Percentiles rank a stretch among this genome's conserved stretches.
phyloP scores from a whole-genome alignment of 345 rosid species.

The rapeseed (Brassica napus) region DNA sequence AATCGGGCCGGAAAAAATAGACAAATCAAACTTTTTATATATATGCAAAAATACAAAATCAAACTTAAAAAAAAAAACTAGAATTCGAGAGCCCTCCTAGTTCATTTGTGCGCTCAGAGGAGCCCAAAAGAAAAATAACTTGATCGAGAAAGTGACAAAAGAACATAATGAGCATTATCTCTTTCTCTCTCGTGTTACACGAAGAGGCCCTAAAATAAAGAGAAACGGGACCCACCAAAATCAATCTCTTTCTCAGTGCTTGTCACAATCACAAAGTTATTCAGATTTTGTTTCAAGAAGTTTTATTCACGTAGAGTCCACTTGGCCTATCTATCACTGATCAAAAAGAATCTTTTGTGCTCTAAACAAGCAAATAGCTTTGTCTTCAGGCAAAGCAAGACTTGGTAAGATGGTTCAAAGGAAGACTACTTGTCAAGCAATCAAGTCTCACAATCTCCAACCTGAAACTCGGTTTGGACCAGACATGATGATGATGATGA shows the following conservation, averaged over 20 bases:
- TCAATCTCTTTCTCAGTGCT: conserved; percentile 29
- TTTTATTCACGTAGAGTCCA: conserved; percentile 25
- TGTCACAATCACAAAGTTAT: conserved; percentile 21
- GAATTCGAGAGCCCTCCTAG: not conserved
- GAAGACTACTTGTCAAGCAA: conserved; percentile 52
- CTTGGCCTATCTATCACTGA: conserved; percentile 17
- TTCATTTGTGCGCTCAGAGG: conserved; percentile 6
- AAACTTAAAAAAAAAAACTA: not conserved
- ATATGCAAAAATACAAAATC: too few relatives aligned
- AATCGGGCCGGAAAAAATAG: too few relatives aligned
- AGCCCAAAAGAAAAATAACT: not conserved
- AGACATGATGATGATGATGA: conserved; percentile 69
- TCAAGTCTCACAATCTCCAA: conserved; percentile 52
- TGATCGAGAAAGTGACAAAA: conserved; percentile 16
- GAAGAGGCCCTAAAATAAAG: conserved; percentile 17
- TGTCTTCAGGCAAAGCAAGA: conserved; percentile 34
- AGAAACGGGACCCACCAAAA: conserved; percentile 20
- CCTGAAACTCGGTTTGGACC: conserved; percentile 52
- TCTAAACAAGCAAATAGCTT: conserved; percentile 37
- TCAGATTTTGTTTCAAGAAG: conserved; percentile 62
- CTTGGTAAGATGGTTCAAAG: conserved; percentile 70
- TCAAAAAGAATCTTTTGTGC: not conserved
- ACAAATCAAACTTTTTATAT: too few relatives aligned
- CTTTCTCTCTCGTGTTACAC: conserved; percentile 20
- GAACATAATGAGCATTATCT: conserved; percentile 30